Conservation (phyloP, 2,329 filamentous ascomycete genomes). For the Diaporthe citriasiana region DNA sequence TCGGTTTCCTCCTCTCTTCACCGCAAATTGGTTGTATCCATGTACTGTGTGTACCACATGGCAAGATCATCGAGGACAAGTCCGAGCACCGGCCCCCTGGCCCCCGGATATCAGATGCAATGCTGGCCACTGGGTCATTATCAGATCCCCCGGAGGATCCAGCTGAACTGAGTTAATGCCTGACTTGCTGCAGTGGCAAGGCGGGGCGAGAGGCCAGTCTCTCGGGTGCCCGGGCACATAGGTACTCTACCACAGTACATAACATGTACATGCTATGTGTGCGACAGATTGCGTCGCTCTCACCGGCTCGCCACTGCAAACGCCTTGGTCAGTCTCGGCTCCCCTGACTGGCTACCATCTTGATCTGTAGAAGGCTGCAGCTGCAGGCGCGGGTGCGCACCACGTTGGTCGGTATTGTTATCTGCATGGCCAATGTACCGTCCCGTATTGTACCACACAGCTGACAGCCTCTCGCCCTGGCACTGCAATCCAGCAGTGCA, state of each 20-base stretch:
- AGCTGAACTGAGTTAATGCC: neutral
- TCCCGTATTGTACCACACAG: neutral
- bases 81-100: slow-evolving; percentile 20
- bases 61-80: neutral
- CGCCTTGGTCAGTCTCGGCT: neutral
- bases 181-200: neutral
- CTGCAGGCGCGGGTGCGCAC: slow-evolving; percentile 4
- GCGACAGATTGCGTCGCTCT: slow-evolving; percentile 1
- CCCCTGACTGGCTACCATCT: neutral
- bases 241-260: neutral
- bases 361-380: slow-evolving; percentile 14
- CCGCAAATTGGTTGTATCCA: slow-evolving; percentile 22
- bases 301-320: neutral
- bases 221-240: neutral
- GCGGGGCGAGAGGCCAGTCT: slow-evolving; percentile 1
- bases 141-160: slow-evolving; percentile 33
- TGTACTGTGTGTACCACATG: neutral
- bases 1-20: neutral
- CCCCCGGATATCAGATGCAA: slow-evolving; percentile 1
- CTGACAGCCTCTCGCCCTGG: neutral
- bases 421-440: neutral
- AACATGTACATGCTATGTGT: neutral
- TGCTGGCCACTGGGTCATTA: slow-evolving; percentile 6
- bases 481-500: neutral
- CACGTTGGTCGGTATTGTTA: neutral